Evolutionary conservation across 2,329 filamentous ascomycete species (phyloP), one percentile per base, ranked within the genome.

Genomic region (Fusarium nodosum): DNA sequence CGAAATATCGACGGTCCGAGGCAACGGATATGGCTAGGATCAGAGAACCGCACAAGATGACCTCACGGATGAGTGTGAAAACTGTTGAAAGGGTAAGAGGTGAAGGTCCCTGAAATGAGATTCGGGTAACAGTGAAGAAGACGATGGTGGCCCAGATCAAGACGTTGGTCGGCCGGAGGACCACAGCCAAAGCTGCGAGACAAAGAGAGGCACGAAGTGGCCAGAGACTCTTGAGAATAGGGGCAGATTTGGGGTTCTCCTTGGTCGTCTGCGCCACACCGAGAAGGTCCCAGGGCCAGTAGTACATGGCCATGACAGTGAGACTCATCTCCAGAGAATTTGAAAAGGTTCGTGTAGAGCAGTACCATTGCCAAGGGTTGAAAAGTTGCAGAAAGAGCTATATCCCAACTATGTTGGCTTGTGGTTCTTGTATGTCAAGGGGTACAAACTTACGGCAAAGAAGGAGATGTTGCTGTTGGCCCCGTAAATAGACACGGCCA

Each of bases 261-360:
- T 84, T 84, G 51, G 77, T 76, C 10, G 76, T 70, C 22, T 78
- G 75, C 11, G 79, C 75, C 45, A 80, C 79, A 41, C 81, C 78
- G 38, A 90, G 83, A 79, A 93, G 85, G 60, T 88, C 83, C 94
- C 96, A 98, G 15, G 96, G 95, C 92, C 93, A 98, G 73, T 90
- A 88, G 77, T 89, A 89, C 46, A 98, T 83, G 3, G 94, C 95
- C 74, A 89, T 85, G 62, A 92, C 84, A 7, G 95, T 97, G 72
- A 99, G 82, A 1, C 92, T 92, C n/a, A 91, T 93, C 83, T 99
- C 96, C 7, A 98, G 83, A 54, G 91, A 96, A 81, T 99, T 99
- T 56, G 95, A 97, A 76, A 99, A 91, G 1, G 96, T 97, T 47
- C 96, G 88, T 0, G 94, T 95, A 2, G 94, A 96, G 80, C 91